These are phyloP conservation scores for Biancaea sappan DNA, from an alignment of 306 rosid species.

Conservation along the genomic window DNA sequence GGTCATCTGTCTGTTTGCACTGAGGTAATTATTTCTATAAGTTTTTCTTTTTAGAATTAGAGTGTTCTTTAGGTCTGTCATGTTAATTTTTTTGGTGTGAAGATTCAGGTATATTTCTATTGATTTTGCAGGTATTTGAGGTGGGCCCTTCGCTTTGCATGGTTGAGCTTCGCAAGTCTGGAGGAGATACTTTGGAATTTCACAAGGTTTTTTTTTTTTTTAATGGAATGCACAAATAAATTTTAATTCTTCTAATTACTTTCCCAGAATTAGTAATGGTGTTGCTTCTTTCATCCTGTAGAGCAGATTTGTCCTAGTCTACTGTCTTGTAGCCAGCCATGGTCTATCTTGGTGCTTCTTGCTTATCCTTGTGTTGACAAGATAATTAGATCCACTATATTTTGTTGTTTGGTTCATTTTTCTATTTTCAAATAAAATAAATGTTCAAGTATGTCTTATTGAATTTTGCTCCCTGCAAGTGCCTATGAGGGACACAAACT, in stretches of 20 bases:
- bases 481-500: neutral
- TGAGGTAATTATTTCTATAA: constrained; percentile 50
- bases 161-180: constrained; percentile 77
- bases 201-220: constrained; percentile 49
- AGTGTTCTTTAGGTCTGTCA: neutral
- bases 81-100: neutral
- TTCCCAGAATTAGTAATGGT: neutral
- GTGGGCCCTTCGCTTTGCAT: constrained; percentile 69
- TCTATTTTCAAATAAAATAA: neutral
- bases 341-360: neutral
- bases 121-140: constrained; percentile 63
- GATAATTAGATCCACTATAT: neutral
- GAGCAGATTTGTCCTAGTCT: neutral
- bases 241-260: neutral
- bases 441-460: neutral
- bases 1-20: constrained; percentile 71
- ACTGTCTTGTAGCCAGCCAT: neutral
- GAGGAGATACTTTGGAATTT: constrained; percentile 80
- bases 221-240: neutral
- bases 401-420: neutral
- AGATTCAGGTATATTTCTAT: neutral
- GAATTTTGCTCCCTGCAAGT: neutral
- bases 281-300: neutral
- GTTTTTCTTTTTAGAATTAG: neutral
- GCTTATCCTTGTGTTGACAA: neutral